Percentiles rank a stretch among this genome's conserved stretches.
These are phyloP conservation scores for Daldinia eschscholtzii DNA, from an alignment of 2,329 filamentous ascomycete species.

Conservation along the genomic window DNA sequence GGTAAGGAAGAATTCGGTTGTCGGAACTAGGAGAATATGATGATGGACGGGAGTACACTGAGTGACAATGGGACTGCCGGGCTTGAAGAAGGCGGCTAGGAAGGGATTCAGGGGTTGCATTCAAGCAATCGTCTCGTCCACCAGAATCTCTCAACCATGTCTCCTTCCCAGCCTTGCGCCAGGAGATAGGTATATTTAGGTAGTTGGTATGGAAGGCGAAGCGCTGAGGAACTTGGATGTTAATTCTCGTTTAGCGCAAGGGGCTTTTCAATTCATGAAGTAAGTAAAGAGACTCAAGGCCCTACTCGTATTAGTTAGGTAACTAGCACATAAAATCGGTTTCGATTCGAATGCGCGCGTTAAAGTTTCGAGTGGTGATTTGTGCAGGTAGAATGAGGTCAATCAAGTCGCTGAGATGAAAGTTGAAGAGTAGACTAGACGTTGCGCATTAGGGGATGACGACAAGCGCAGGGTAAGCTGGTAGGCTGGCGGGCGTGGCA, in stretches of 20 bases:
- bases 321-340: neutral
- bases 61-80: slow-evolving; percentile 80
- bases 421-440: slow-evolving; percentile 13
- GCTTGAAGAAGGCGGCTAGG: slow-evolving; percentile 96
- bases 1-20: slow-evolving; percentile 90
- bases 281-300: slow-evolving; percentile 1
- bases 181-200: slow-evolving; percentile 22
- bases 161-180: slow-evolving; percentile 42
- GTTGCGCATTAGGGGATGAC: slow-evolving; percentile 43
- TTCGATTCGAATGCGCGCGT: neutral
- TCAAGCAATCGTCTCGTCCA: slow-evolving; percentile 65
- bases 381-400: neutral
- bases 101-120: slow-evolving; percentile 99
- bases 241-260: slow-evolving; percentile 2
- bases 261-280: slow-evolving; percentile 18
- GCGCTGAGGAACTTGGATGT: slow-evolving; percentile 12
- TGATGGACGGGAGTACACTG: slow-evolving; percentile 94
- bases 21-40: slow-evolving; percentile 93
- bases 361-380: neutral
- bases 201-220: slow-evolving; percentile 10
- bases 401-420: neutral
- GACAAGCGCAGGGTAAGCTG: slow-evolving; percentile 31
- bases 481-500: neutral
- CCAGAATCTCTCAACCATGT: slow-evolving; percentile 41
- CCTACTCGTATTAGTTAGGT: neutral